phyloP scores from a whole-genome alignment of 345 rosid species.

The Punica granatum region DNA sequence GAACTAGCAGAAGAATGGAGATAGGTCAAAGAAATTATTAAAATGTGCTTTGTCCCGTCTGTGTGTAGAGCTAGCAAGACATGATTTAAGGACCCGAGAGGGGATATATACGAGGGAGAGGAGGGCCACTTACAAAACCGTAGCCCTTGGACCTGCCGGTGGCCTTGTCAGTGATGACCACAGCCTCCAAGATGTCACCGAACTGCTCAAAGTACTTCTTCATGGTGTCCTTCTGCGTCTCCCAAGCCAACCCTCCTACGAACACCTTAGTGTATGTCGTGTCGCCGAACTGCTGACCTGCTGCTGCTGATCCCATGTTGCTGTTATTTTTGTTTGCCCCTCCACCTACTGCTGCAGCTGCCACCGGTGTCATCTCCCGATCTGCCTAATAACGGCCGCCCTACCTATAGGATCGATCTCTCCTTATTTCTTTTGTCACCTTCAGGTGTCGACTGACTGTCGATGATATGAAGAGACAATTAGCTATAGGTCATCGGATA shows the following conservation, averaged over 20 bases:
- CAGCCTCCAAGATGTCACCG: slow-evolving; percentile 98
- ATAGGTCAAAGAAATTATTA: too few species aligned
- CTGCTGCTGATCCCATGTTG: slow-evolving; percentile 33
- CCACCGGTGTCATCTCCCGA: slow-evolving; percentile 2
- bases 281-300: slow-evolving; percentile 59
- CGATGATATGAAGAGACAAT: not conserved
- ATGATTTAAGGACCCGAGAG: not conserved
- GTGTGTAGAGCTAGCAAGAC: too few species aligned
- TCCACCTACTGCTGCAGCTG: not conserved
- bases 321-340: slow-evolving; percentile 3
- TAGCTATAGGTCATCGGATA: too few species aligned
- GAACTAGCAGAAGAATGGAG: too few species aligned
- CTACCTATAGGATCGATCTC: not conserved
- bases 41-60: too few species aligned
- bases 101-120: not conserved
- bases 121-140: slow-evolving; percentile 62
- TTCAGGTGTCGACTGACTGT: not conserved
- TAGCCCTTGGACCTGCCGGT: slow-evolving; percentile 99
- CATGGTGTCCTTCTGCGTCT: slow-evolving; percentile 89
- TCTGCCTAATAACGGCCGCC: not conserved
- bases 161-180: slow-evolving; percentile 92
- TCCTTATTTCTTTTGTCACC: not conserved
- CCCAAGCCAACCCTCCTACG: slow-evolving; percentile 99
- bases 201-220: slow-evolving; percentile 93
- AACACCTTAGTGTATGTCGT: slow-evolving; percentile 92